Evolutionary conservation across 1,284 basidiomycete species (phyloP), one percentile per base, ranked within the genome.

Genomic region (Austroboletus novae-zelandiae): DNA sequence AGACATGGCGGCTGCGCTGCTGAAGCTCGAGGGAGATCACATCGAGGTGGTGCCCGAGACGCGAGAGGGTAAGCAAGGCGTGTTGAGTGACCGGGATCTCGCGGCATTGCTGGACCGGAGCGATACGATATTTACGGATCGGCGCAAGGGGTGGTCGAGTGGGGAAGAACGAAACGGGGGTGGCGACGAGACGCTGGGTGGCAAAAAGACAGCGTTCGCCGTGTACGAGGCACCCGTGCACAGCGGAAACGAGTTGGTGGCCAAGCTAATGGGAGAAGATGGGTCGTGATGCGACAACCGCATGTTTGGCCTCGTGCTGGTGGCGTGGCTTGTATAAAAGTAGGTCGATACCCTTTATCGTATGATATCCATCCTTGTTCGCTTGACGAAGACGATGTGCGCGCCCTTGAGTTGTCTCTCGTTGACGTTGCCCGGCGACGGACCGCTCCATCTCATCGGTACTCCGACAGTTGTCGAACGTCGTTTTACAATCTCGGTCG

Each of bases 1-100:
- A 0, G 90, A 94, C 57, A 80, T 94, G 75, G 90, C 93, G 0
- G 81, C 86, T n/a, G 78, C 83, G 9, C 72, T 98, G 20, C 74
- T 96, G 23, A 79, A 80, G 46, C 79, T 95, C 7, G 93, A 97
- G 62, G 86, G 86, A 18, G 91, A 97, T 70, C 87, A 93, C 64
- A 92, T 97, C 53, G 83, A 91, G 49, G 83, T 96, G n/a, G 91
- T 92, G 14, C 79, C 82, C 11, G 81, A 85, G 57, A 88, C 84
- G 18, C 51, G 52, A 66, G 88, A 78, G 54, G 84, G 81, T 30
- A 83, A 81, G 62, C 73, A 75, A 30, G 81, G 82, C 51, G 85
- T 98, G 52, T 79, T 98, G 62, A 86, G 84, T 55, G 89, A 96
- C 54, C 78, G 77, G 40, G 89, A 96, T 58, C 71, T 98, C 40